Percentiles rank a stretch among this genome's conserved stretches.
Evolutionary conservation across 1,284 basidiomycete species (phyloP).

Genomic region (Leccinum huronense): DNA sequence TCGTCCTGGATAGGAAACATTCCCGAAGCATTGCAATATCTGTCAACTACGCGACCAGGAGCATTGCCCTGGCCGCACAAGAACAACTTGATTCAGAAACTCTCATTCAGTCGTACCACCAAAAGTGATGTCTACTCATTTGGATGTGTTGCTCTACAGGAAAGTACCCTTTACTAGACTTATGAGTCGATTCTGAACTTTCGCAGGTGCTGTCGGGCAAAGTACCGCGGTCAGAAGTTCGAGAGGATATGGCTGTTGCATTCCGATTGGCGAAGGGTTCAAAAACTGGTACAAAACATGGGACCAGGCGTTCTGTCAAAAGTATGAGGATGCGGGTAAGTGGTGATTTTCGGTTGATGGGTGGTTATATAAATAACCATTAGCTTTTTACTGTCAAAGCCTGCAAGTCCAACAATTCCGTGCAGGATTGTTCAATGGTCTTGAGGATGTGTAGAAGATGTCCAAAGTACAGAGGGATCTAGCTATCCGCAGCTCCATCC

Average conservation of each 20-base stretch:
- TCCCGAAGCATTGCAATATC: background rate
- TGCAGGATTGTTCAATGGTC: constrained; percentile 73
- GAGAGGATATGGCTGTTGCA: background rate
- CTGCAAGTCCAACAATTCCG: constrained; percentile 79
- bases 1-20: background rate
- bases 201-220: background rate
- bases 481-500: constrained; percentile 62
- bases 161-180: background rate
- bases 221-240: background rate
- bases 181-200: background rate
- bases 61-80: background rate
- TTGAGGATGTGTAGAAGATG: constrained; percentile 76
- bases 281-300: constrained; percentile 70
- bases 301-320: constrained; percentile 77
- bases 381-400: constrained; percentile 81
- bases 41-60: background rate
- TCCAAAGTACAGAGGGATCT: constrained; percentile 64
- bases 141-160: background rate
- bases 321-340: constrained; percentile 76
- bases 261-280: constrained; percentile 38
- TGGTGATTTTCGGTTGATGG: background rate
- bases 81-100: background rate
- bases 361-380: constrained; percentile 4
- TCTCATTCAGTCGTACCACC: background rate
- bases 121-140: background rate